phyloP scores from a whole-genome alignment of 345 rosid species.

The Syzygium aromaticum region DNA sequence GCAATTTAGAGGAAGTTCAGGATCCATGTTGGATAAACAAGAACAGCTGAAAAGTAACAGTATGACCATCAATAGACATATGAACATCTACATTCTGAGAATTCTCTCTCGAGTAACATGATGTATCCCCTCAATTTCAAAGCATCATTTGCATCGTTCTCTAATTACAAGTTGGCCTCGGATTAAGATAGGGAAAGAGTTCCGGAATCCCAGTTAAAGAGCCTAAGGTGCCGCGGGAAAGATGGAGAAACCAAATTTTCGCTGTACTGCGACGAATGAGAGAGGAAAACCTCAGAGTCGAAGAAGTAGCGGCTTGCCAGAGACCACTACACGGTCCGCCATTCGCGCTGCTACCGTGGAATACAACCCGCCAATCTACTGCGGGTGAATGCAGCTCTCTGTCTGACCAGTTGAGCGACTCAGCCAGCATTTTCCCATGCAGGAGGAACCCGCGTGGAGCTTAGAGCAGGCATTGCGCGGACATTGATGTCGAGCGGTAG shows the following conservation, averaged over 20 bases:
- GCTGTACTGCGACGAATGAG: not conserved
- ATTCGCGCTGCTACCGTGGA: not conserved
- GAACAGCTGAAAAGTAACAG: not conserved
- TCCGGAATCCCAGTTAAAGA: not conserved
- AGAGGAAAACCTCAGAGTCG: not conserved
- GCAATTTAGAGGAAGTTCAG: not conserved
- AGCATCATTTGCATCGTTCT: not conserved
- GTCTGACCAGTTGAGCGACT: not conserved
- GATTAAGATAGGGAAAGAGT: not conserved
- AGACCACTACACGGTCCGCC: not conserved
- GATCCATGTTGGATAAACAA: not conserved
- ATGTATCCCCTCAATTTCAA: not conserved
- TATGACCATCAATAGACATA: not conserved
- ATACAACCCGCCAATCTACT: not conserved
- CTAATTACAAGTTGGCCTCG: not conserved
- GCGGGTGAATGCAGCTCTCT: not conserved
- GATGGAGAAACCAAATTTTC: not conserved
- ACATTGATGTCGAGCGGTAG: conserved; percentile 57
- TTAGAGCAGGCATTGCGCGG: conserved; percentile 31
- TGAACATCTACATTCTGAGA: not conserved
- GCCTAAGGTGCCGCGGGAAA: not conserved
- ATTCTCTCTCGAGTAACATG: no score
- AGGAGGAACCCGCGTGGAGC: conserved; percentile 23
- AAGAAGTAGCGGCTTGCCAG: not conserved
- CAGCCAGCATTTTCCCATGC: conserved; percentile 11